phyloP scores from a whole-genome alignment of 2,329 filamentous ascomycete species.

The Fusarium xyrophilum region DNA sequence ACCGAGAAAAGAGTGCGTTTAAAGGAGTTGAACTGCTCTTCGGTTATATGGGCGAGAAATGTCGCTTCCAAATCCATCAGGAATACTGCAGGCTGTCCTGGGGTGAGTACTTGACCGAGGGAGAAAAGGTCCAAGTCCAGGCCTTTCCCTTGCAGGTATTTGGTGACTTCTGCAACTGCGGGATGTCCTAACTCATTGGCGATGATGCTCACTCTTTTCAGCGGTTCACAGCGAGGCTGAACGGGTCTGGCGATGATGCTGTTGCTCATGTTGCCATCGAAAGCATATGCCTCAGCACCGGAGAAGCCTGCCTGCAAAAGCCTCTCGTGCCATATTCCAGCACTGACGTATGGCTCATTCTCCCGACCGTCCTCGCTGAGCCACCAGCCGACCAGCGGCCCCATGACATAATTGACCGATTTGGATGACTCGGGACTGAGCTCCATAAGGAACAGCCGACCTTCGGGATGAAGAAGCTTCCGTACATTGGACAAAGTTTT shows the following conservation, averaged over 20 bases:
- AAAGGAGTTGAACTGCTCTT: conserved; percentile 1
- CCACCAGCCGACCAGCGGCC: conserved; percentile 5
- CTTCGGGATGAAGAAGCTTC: conserved; percentile 16
- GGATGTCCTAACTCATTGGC: not conserved
- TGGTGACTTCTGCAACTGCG: not conserved
- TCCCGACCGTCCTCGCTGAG: not conserved
- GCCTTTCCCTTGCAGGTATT: not conserved
- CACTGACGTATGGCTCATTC: conserved; percentile 1
- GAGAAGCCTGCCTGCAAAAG: conserved; percentile 2
- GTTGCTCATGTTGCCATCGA: conserved; percentile 7
- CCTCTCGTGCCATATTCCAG: not conserved
- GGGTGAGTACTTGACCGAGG: not conserved
- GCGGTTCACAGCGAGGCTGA: not conserved
- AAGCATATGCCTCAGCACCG: conserved; percentile 2
- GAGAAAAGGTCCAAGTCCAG: conserved; percentile 1
- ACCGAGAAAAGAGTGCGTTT: conserved; percentile 1
- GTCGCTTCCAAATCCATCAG: conserved; percentile 2
- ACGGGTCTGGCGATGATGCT: conserved; percentile 3
- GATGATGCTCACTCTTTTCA: conserved; percentile 1
- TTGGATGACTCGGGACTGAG: conserved; percentile 4
- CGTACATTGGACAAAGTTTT: conserved; percentile 8
- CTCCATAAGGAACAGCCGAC: conserved; percentile 7
- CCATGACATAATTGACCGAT: conserved; percentile 7
- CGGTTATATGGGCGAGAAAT: conserved; percentile 4
- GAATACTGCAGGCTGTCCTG: conserved; percentile 3